Percentiles rank a stretch among this genome's conserved stretches.
phyloP scores from a whole-genome alignment of 805 yeast genomes.

The Sungouiozyma ichnusensis region DNA sequence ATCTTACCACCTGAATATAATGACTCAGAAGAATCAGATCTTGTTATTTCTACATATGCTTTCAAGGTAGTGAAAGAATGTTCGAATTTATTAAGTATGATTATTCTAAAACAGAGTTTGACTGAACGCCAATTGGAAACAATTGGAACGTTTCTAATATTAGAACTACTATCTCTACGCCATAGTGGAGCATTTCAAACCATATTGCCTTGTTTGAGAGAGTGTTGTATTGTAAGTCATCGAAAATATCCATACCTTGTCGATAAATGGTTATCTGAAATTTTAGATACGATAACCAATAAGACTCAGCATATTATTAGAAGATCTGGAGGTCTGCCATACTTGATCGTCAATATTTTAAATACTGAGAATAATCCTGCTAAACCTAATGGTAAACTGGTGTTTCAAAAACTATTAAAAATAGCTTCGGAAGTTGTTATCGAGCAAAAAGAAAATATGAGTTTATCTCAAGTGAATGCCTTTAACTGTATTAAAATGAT shows the following conservation, averaged over 20 bases:
- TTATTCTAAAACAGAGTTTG: slow-evolving; percentile 31
- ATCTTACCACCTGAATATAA: slow-evolving; percentile 40
- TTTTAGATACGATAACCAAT: slow-evolving; percentile 40
- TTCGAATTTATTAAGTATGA: slow-evolving; percentile 38
- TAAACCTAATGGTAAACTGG: slow-evolving; percentile 34
- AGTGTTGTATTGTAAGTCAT: slow-evolving; percentile 52
- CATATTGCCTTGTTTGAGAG: slow-evolving; percentile 68
- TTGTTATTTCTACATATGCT: slow-evolving; percentile 50
- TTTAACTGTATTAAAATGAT: slow-evolving; percentile 72
- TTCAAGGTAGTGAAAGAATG: slow-evolving; percentile 83
- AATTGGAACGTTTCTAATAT: slow-evolving; percentile 46
- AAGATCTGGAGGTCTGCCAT: slow-evolving; percentile 89
- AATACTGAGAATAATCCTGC: slow-evolving; percentile 34
- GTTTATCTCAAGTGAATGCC: slow-evolving; percentile 89
- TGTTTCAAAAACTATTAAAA: slow-evolving; percentile 42
- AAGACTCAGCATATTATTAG: slow-evolving; percentile 68
- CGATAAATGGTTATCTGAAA: slow-evolving; percentile 47
- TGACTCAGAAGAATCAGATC: slow-evolving; percentile 31
- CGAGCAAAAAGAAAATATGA: slow-evolving; percentile 44
- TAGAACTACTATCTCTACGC: slow-evolving; percentile 61
- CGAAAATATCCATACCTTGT: slow-evolving; percentile 33
- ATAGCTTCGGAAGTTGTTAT: slow-evolving; percentile 35
- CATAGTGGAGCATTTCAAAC: slow-evolving; percentile 92
- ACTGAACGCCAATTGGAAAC: slow-evolving; percentile 14
- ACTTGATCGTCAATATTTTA: slow-evolving; percentile 63